These are phyloP conservation scores for Leptomonas seymouri DNA, from an alignment of 208 protist species.

Conservation along the genomic window DNA sequence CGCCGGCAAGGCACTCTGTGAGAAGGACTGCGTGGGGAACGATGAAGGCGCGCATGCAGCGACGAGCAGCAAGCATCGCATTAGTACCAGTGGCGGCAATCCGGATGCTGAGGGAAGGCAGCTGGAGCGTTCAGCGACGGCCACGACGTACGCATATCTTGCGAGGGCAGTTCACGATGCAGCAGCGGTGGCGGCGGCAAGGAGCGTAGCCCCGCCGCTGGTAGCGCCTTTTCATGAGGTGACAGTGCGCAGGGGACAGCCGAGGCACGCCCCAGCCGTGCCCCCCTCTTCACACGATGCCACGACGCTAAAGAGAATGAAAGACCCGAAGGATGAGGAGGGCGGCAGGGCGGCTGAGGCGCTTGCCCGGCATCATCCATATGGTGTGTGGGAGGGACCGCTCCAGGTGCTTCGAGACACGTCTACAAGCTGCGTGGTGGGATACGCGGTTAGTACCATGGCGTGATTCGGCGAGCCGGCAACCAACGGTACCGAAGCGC, in stretches of 20 bases:
- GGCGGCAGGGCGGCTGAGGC: background rate
- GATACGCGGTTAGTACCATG: constrained; percentile 29
- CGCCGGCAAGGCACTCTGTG: background rate
- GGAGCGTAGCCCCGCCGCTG: constrained; percentile 17
- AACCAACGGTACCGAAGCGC: too few species aligned
- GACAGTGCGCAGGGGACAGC: background rate
- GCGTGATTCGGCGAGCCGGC: background rate
- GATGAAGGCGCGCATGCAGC: background rate
- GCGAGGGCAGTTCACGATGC: constrained; percentile 12
- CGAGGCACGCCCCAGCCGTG: background rate
- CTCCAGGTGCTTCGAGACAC: constrained; percentile 44
- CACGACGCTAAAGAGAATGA: background rate
- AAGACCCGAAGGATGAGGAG: background rate
- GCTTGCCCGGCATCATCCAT: constrained; percentile 9
- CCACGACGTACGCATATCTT: constrained; percentile 8
- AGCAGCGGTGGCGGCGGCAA: background rate
- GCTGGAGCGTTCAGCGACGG: background rate
- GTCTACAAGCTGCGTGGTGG: constrained; percentile 34
- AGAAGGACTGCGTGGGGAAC: background rate
- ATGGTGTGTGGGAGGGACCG: constrained; percentile 30
- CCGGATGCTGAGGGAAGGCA: background rate
- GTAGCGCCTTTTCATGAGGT: constrained; percentile 40
- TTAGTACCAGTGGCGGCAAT: background rate
- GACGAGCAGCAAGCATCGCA: background rate
- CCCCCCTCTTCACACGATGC: background rate